These are phyloP conservation scores for Paramecium caudatum DNA, from an alignment of 73 alveolate genomes.

Conservation along the genomic window DNA sequence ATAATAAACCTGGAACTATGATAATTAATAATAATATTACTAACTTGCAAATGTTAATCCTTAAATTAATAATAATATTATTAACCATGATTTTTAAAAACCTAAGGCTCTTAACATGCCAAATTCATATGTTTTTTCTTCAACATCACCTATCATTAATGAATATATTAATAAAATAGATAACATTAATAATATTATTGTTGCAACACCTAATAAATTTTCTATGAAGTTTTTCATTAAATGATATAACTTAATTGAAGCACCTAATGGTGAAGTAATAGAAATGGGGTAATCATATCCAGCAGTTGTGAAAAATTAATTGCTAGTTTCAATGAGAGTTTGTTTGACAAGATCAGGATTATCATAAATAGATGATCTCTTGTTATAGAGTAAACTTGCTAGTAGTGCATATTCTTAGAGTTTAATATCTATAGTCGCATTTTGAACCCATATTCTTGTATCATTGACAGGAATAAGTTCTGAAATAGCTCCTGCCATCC, in stretches of 20 bases:
- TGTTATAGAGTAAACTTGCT: conserved; percentile 54
- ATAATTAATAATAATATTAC: background rate
- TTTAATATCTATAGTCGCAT: background rate
- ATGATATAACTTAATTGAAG: conserved; percentile 28
- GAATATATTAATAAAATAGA: conserved; percentile 91
- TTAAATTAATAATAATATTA: conserved; percentile 82
- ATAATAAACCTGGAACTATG: conserved; percentile 87
- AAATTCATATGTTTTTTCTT: conserved; percentile 95
- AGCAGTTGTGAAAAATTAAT: background rate
- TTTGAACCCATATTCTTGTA: background rate
- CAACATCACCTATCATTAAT: conserved; percentile 94
- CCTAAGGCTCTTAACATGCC: conserved; percentile 98
- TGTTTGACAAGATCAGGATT: background rate
- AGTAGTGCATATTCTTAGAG: conserved; percentile 55
- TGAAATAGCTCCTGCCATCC: conserved; percentile 39
- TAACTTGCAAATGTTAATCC: conserved; percentile 86
- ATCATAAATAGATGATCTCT: conserved; percentile 57
- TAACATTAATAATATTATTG: conserved; percentile 88
- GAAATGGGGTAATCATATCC: conserved; percentile 48
- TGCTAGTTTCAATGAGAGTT: background rate
- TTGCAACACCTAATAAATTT: conserved; percentile 84
- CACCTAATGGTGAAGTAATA: conserved; percentile 65
- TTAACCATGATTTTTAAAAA: conserved; percentile 81
- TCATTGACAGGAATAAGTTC: conserved; percentile 34
- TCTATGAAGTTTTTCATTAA: conserved; percentile 82